These are phyloP conservation scores for Puccinia horiana DNA, from an alignment of 1,284 basidiomycete species.

Conservation along the genomic window DNA sequence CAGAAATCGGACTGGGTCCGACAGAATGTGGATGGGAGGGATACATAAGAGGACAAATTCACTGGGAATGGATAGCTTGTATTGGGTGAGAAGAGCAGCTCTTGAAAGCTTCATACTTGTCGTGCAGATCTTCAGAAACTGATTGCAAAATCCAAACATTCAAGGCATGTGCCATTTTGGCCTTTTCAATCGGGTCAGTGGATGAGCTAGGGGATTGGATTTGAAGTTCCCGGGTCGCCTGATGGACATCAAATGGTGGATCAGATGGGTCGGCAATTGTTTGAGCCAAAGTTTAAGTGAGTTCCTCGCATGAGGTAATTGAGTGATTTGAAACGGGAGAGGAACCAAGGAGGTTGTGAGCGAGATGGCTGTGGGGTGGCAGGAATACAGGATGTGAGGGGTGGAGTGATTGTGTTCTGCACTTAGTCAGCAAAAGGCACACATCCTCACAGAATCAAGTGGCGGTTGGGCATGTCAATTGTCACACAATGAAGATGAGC, in stretches of 20 bases:
- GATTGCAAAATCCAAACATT: no score
- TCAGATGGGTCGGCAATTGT: neutral
- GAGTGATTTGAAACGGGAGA: no score
- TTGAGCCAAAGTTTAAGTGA: neutral
- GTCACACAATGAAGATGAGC: constrained; percentile 30
- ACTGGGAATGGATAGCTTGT: constrained; percentile 11
- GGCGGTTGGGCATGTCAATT: constrained; percentile 48
- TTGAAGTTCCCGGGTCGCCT: neutral
- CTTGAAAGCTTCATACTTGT: no score
- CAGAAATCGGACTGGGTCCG: neutral
- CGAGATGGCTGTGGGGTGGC: constrained; percentile 67
- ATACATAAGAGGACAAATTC: neutral
- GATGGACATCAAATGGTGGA: neutral
- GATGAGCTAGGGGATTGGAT: neutral
- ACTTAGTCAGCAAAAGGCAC: constrained; percentile 33
- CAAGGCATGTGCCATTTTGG: no score
- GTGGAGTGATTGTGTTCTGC: constrained; percentile 25
- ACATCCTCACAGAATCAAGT: constrained; percentile 52
- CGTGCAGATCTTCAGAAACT: no score
- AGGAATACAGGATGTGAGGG: constrained; percentile 59
- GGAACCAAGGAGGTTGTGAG: constrained; percentile 80
- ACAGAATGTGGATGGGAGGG: constrained; percentile 10
- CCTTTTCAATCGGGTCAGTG: neutral
- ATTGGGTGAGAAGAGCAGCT: constrained; percentile 34
- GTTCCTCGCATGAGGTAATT: no score